Evolutionary conservation across 768 basidiomycete species (phyloP).

Genomic region (Mycena vitilis): DNA sequence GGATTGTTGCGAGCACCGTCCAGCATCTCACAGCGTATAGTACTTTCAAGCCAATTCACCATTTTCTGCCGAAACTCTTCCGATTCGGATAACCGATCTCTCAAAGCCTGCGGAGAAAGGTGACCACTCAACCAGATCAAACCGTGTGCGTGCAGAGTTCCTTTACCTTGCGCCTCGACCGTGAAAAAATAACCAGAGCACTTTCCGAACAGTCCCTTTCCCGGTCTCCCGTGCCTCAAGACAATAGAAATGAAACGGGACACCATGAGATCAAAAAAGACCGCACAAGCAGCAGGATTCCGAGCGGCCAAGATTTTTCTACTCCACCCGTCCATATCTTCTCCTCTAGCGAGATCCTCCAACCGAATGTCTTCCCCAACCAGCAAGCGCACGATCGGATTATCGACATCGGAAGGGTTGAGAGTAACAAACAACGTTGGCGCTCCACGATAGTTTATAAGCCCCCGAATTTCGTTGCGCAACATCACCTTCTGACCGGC

Average conservation of each 20-base stretch:
- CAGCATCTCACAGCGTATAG: background rate
- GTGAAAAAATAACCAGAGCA: no score
- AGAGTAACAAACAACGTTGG: slow-evolving; percentile 46
- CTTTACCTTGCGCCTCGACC: slow-evolving; percentile 42
- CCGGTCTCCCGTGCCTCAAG: no score
- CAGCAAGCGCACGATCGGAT: slow-evolving; percentile 40
- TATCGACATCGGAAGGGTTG: slow-evolving; percentile 45
- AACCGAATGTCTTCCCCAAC: slow-evolving; percentile 21
- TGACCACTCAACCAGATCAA: slow-evolving; percentile 14
- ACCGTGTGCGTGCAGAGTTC: slow-evolving; percentile 47
- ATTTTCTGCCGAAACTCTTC: background rate
- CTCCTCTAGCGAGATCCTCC: no score
- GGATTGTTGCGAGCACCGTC: no score
- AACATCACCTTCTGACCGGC: slow-evolving; percentile 31
- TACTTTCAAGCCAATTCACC: background rate
- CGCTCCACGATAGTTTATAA: slow-evolving; percentile 36
- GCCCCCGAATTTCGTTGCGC: slow-evolving; percentile 42
- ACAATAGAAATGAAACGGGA: no score
- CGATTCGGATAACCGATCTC: background rate
- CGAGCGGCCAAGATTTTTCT: background rate
- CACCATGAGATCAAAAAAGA: slow-evolving; percentile 15
- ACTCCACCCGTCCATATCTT: no score
- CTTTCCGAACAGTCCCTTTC: no score
- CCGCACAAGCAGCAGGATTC: background rate
- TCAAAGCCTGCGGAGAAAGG: background rate